Percentiles rank a stretch among this genome's conserved stretches.
These are phyloP conservation scores for Chenopodium suecicum DNA, from an alignment of 148 eudicot genomes.

Conservation along the genomic window DNA sequence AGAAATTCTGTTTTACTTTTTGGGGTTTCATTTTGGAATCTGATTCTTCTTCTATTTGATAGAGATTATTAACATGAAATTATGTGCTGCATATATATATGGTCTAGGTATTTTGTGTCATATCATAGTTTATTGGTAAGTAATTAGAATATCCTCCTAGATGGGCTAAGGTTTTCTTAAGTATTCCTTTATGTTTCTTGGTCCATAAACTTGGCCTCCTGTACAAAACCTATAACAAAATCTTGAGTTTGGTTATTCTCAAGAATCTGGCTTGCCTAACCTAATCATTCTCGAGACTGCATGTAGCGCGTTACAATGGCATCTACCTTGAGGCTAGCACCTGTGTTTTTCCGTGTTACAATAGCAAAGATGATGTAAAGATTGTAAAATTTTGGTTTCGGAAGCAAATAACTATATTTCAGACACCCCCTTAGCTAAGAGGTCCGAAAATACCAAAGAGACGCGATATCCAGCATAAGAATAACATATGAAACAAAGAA, in stretches of 20 bases:
- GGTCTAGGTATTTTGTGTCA: neutral
- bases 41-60: conserved; percentile 25
- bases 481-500: no score
- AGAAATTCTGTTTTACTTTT: neutral
- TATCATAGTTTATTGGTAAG: neutral
- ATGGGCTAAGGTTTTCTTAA: conserved; percentile 5
- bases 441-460: no score
- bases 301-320: neutral
- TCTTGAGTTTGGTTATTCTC: conserved; percentile 6
- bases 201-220: conserved; percentile 1
- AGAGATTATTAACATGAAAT: conserved; percentile 4
- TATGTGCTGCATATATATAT: conserved; percentile 4
- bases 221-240: neutral
- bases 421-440: no score
- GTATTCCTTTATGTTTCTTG: conserved; percentile 24
- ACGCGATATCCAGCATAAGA: neutral
- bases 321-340: neutral
- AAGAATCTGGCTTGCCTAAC: neutral
- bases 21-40: conserved; percentile 31
- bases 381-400: no score
- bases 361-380: no score
- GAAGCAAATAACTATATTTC: no score
- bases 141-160: conserved; percentile 10
- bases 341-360: no score
- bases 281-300: neutral